These are phyloP conservation scores for Mycotypha africana DNA, from an alignment of 371 early-diverging fungal species.

Conservation along the genomic window DNA sequence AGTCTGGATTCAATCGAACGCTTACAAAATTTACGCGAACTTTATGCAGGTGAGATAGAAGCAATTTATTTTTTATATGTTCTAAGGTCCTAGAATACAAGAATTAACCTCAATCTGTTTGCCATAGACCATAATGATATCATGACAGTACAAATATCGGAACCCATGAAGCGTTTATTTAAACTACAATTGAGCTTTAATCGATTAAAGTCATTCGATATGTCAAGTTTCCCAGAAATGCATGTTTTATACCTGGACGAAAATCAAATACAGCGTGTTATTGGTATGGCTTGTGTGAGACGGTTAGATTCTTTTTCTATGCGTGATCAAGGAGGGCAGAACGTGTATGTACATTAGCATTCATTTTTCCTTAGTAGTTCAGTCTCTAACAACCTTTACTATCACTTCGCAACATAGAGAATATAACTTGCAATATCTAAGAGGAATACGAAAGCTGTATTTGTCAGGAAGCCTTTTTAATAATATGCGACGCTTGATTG, in stretches of 20 bases:
- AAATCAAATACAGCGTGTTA: conserved; percentile 40
- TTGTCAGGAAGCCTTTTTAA: conserved; percentile 45
- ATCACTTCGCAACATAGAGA: conserved; percentile 25
- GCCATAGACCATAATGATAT: conserved; percentile 47
- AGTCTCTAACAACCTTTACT: not conserved
- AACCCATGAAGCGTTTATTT: conserved; percentile 33
- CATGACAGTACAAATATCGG: conserved; percentile 29
- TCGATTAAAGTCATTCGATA: conserved; percentile 41
- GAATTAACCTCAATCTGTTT: too few species aligned
- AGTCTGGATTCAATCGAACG: conserved; percentile 39
- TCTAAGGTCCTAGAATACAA: too few species aligned
- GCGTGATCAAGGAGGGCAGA: conserved; percentile 49
- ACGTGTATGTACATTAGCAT: conserved; percentile 17
- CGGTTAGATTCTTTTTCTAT: conserved; percentile 45
- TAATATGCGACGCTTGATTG: conserved; percentile 27
- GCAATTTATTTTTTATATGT: too few species aligned
- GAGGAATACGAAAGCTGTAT: conserved; percentile 45
- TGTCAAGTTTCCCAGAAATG: conserved; percentile 40
- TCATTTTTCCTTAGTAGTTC: not conserved
- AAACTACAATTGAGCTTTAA: conserved; percentile 45
- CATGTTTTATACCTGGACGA: conserved; percentile 49
- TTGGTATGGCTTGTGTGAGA: conserved; percentile 32
- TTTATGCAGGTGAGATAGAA: conserved; percentile 28
- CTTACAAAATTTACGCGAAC: conserved; percentile 25
- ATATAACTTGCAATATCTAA: conserved; percentile 39